Evolutionary conservation across 495 filamentous ascomycete genomes (phyloP).

Genomic region (Echria macrotheca): DNA sequence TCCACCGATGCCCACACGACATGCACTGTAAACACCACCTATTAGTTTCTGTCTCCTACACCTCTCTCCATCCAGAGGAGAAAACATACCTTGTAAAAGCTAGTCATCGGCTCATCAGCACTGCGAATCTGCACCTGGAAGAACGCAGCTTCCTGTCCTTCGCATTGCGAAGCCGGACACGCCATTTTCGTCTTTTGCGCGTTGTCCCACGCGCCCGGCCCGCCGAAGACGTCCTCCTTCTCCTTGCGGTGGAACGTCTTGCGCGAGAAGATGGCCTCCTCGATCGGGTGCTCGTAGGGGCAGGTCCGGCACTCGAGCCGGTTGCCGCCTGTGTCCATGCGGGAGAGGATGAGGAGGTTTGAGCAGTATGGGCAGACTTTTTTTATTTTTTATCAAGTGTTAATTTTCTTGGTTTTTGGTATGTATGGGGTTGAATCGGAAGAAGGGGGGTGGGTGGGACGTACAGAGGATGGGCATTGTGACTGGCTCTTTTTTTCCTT

Average conservation of each 20-base stretch:
- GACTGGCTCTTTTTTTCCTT: too few relatives aligned
- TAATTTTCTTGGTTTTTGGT: too few relatives aligned
- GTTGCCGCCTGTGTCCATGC: constrained; percentile 42
- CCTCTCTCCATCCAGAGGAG: background rate
- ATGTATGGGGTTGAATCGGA: constrained; percentile 9
- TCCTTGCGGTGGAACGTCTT: constrained; percentile 73
- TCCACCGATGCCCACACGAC: constrained; percentile 53
- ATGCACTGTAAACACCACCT: constrained; percentile 44
- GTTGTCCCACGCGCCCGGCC: constrained; percentile 81
- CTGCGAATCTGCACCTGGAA: constrained; percentile 96
- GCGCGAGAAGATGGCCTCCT: constrained; percentile 68
- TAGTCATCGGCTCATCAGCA: constrained; percentile 98
- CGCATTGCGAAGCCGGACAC: constrained; percentile 71
- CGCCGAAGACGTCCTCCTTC: constrained; percentile 87
- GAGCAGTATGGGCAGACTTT: constrained; percentile 91
- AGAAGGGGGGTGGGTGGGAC: constrained; percentile 11
- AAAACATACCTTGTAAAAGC: constrained; percentile 73
- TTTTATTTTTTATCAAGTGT: too few relatives aligned
- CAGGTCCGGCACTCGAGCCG: constrained; percentile 91
- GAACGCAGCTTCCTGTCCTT: constrained; percentile 77
- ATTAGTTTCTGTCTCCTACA: constrained; percentile 2
- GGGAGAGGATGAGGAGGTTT: constrained; percentile 71
- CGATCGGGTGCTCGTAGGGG: constrained; percentile 77
- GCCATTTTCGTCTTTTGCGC: constrained; percentile 72
- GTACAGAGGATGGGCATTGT: constrained; percentile 65